Percentiles rank a stretch among this genome's conserved stretches.
Conservation (phyloP, 2,329 filamentous ascomycete genomes). For the Paracorniculantispora psalliotae region DNA sequence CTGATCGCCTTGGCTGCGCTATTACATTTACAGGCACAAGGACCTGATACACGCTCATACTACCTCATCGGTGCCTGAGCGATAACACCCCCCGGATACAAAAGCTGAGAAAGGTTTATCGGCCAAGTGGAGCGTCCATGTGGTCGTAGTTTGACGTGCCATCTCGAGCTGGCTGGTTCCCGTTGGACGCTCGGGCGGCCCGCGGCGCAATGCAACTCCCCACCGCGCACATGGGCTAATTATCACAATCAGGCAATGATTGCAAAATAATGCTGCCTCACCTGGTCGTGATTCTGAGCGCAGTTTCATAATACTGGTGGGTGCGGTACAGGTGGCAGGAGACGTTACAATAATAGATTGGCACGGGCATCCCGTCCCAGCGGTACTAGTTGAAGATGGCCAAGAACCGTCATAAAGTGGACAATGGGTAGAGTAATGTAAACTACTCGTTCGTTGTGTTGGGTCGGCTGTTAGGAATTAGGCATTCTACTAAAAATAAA, state of each 20-base stretch:
- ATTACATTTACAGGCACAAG: not conserved
- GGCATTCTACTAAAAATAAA: no score
- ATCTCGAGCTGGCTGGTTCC: not conserved
- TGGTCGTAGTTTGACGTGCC: not conserved
- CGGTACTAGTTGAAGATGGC: no score
- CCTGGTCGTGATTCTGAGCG: not conserved
- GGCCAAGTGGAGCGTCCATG: conserved; percentile 6
- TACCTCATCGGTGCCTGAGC: not conserved
- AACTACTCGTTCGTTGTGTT: no score
- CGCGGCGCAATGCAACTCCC: not conserved
- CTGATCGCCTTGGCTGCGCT: not conserved
- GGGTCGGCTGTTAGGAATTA: no score
- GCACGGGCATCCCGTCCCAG: no score
- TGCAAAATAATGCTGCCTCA: not conserved
- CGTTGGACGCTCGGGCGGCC: not conserved
- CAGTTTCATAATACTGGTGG: not conserved
- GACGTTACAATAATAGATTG: conserved; percentile 5
- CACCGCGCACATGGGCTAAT: not conserved
- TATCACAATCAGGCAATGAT: not conserved
- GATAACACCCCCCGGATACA: not conserved
- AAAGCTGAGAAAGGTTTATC: not conserved
- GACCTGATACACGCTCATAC: conserved; percentile 8
- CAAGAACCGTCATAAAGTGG: no score
- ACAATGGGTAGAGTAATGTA: no score
- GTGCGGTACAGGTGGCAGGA: not conserved